Conservation (phyloP, 352 stramenopile genomes). For the Lagenidium sp. region DNA sequence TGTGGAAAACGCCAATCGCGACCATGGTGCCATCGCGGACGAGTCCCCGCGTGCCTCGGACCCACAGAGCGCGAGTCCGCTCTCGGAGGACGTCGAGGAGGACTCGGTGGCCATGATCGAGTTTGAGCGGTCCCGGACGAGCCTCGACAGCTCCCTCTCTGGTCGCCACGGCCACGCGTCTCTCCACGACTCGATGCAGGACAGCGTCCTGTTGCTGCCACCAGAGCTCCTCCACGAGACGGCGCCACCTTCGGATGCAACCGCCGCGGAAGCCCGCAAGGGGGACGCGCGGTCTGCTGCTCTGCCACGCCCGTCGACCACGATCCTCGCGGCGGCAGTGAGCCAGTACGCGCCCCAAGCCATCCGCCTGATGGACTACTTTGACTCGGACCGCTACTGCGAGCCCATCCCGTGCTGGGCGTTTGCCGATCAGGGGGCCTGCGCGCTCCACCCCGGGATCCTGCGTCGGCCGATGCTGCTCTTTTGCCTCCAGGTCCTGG, state of each 20-base stretch:
- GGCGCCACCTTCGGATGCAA: neutral
- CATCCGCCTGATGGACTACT: slow-evolving; percentile 63
- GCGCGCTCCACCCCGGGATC: slow-evolving; percentile 23
- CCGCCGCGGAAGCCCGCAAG: neutral
- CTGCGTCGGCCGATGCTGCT: slow-evolving; percentile 51
- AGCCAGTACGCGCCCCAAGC: neutral
- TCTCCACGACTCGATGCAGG: slow-evolving; percentile 40
- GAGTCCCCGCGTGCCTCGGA: too few species aligned
- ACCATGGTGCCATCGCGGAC: neutral
- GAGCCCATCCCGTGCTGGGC: slow-evolving; percentile 61
- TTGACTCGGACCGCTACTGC: slow-evolving; percentile 49
- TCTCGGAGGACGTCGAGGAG: slow-evolving; percentile 10
- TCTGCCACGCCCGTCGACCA: too few species aligned
- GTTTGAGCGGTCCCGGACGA: slow-evolving; percentile 20
- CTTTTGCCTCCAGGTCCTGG: slow-evolving; percentile 62
- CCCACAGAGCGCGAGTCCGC: neutral
- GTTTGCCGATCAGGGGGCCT: slow-evolving; percentile 20
- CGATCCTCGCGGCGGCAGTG: neutral
- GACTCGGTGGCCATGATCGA: slow-evolving; percentile 37
- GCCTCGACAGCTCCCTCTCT: slow-evolving; percentile 10
- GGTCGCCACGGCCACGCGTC: slow-evolving; percentile 23
- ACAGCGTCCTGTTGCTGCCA: slow-evolving; percentile 47
- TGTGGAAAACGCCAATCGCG: neutral
- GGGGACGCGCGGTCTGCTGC: too few species aligned
- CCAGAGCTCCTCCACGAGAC: slow-evolving; percentile 9